Evolutionary conservation across 179 eudicot genomes (phyloP).

Genomic region (Heliamphora pulchella): DNA sequence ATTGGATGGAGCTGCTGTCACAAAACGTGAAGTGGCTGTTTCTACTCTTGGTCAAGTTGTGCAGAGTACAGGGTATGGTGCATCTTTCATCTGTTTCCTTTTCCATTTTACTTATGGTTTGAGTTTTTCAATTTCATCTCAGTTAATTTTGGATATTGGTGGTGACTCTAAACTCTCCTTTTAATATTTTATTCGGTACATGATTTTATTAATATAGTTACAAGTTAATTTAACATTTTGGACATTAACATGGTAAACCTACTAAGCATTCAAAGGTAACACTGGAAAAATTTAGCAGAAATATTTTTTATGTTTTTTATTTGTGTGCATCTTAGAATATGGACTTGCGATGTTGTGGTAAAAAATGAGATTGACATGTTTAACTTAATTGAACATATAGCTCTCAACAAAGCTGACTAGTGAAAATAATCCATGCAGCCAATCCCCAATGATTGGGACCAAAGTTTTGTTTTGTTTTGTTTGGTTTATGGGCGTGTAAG

Average conservation of each 20-base stretch:
- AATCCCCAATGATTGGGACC: too few relatives aligned
- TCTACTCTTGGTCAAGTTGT: slow-evolving; percentile 99
- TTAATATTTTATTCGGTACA: too few relatives aligned
- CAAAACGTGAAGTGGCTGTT: slow-evolving; percentile 98
- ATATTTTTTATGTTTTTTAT: too few relatives aligned
- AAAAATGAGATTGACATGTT: too few relatives aligned
- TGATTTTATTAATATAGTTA: neutral
- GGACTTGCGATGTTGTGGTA: too few relatives aligned
- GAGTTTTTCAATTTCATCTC: slow-evolving; percentile 15
- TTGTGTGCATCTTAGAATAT: too few relatives aligned
- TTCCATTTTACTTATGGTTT: neutral
- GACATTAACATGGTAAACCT: too few relatives aligned
- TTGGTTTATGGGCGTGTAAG: neutral
- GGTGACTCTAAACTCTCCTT: neutral
- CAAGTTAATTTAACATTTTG: neutral
- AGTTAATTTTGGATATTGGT: slow-evolving; percentile 8
- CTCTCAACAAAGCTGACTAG: too few relatives aligned
- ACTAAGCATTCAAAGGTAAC: too few relatives aligned
- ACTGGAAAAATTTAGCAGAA: too few relatives aligned
- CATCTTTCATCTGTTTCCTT: slow-evolving; percentile 11
- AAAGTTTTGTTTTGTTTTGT: neutral
- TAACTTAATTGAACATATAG: too few relatives aligned
- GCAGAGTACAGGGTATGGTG: slow-evolving; percentile 93
- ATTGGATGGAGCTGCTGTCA: slow-evolving; percentile 87
- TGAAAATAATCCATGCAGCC: too few relatives aligned